Evolutionary conservation across 2,329 filamentous ascomycete genomes (phyloP).

Genomic region (Fusarium agapanthi): DNA sequence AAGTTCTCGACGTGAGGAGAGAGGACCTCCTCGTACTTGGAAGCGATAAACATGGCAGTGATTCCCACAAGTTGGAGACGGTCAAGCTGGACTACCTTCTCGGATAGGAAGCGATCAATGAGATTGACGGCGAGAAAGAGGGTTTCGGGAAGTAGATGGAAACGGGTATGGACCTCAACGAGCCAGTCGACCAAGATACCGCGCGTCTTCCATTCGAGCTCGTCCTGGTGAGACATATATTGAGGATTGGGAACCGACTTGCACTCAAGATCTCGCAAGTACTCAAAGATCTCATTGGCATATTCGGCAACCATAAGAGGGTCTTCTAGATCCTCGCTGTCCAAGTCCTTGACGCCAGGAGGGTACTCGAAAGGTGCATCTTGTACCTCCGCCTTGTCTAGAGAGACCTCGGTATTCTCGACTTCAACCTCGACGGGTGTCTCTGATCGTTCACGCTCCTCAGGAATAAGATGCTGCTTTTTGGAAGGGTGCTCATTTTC

Average conservation of each 20-base stretch:
- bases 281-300: slow-evolving; percentile 96
- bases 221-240: slow-evolving; percentile 95
- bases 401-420: slow-evolving; percentile 8
- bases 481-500: slow-evolving; percentile 75
- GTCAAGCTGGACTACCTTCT: slow-evolving; percentile 94
- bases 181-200: slow-evolving; percentile 98
- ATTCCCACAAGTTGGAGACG: slow-evolving; percentile 96
- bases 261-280: slow-evolving; percentile 86
- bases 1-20: slow-evolving; percentile 98
- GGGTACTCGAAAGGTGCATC: slow-evolving; percentile 22
- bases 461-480: slow-evolving; percentile 59
- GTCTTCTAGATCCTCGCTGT: slow-evolving; percentile 88
- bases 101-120: slow-evolving; percentile 95
- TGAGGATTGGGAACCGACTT: slow-evolving; percentile 83
- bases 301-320: slow-evolving; percentile 99
- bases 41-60: slow-evolving; percentile 99
- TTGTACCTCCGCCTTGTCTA: slow-evolving; percentile 25
- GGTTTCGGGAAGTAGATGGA: slow-evolving; percentile 94
- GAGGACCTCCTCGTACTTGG: slow-evolving; percentile 98
- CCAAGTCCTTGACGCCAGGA: slow-evolving; percentile 68
- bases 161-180: slow-evolving; percentile 96
- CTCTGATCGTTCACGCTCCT: slow-evolving; percentile 49
- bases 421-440: slow-evolving; percentile 42
- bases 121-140: slow-evolving; percentile 98
- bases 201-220: slow-evolving; percentile 98